Evolutionary conservation across 208 protist species (phyloP), one percentile per base, ranked within the genome.

Genomic region (Trypanosoma lewisi): DNA sequence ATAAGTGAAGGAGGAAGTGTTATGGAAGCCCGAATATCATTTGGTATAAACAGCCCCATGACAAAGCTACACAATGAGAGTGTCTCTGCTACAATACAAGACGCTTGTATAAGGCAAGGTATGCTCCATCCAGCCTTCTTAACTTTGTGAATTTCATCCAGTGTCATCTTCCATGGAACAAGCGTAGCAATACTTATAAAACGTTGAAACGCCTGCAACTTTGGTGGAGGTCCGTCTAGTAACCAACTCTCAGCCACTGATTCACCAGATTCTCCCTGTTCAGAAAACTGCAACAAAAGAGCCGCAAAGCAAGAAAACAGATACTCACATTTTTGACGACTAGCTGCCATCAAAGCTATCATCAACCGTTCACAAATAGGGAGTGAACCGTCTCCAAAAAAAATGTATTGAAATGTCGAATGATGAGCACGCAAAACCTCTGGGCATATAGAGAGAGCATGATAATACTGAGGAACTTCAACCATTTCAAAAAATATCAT

Each of bases 351-450:
- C 16, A 87, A 67, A 27, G 85, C 85, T 25, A 95, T 25, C 88
- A 95, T 91, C 34, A 95, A 73, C 11, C 88, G 80, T 63, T 75
- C 73, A 41, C 85, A 82, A 41, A 91, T 63, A 42, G 73, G 56
- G 9, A 95, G 67, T 4, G 88, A 85, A n/a, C 88, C 88, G 21
- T 88, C 81, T n/a, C 69, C 83, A 51, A 88, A 84, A n/a, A 95
- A 73, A 11, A 89, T 57, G 77, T 83, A 89, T 37, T 66, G 67
- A 54, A 81, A 66, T 4, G 82, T 62, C 28, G 59, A 53, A 70
- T 90, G 76, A 56, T 95, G 88, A 14, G 88, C 77, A 9, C 67
- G 76, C n/a, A 95, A 70, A 42, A 91, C 25, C 8, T 80, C 74
- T 3, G 88, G 83, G 60, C 79, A 87, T 25, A 75, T 67, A 16